phyloP scores from a whole-genome alignment of 805 yeast genomes.

The Candida peoriensis region DNA sequence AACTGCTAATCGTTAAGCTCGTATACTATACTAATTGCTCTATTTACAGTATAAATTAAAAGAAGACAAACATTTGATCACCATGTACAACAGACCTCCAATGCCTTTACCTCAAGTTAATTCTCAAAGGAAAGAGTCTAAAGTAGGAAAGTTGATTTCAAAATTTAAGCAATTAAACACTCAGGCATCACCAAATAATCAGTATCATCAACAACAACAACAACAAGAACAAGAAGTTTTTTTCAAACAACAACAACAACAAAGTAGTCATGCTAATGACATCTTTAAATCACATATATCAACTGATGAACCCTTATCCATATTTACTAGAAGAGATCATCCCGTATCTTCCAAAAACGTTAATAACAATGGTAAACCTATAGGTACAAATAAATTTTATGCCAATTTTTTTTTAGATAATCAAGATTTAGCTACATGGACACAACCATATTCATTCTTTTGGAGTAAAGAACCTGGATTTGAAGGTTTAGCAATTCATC shows the following conservation, averaged over 20 bases:
- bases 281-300: slow-evolving; percentile 40
- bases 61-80: neutral
- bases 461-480: slow-evolving; percentile 41
- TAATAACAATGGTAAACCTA: slow-evolving; percentile 30
- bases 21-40: too few relatives aligned
- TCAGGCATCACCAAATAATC: too few relatives aligned
- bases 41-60: too few relatives aligned
- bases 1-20: too few relatives aligned
- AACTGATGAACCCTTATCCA: slow-evolving; percentile 36
- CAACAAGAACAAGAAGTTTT: slow-evolving; percentile 2
- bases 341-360: slow-evolving; percentile 25
- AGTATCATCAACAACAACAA: slow-evolving; percentile 2
- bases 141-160: slow-evolving; percentile 8
- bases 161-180: slow-evolving; percentile 16
- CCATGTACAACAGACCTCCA: slow-evolving; percentile 27
- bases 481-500: slow-evolving; percentile 64
- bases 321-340: slow-evolving; percentile 31
- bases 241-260: slow-evolving; percentile 3
- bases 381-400: slow-evolving; percentile 76
- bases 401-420: slow-evolving; percentile 64
- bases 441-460: slow-evolving; percentile 81
- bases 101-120: slow-evolving; percentile 24
- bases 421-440: slow-evolving; percentile 70
- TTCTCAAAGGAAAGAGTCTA: slow-evolving; percentile 1
- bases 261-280: slow-evolving; percentile 16